phyloP scores from a whole-genome alignment of 148 eudicot species.

The Rhododendron mucronatum region DNA sequence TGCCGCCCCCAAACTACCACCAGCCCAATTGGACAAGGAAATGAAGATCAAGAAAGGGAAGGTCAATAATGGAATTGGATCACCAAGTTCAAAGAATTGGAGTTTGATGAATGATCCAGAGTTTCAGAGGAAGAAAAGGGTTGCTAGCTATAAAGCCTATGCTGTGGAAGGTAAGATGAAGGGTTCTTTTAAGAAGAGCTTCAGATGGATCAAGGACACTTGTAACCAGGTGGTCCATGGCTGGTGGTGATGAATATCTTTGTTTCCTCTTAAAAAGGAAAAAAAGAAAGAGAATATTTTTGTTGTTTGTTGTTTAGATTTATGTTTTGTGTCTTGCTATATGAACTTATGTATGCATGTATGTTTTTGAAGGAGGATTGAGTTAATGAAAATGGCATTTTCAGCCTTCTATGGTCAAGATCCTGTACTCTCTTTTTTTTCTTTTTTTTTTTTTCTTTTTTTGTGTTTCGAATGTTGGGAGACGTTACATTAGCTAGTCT shows the following conservation, averaged over 20 bases:
- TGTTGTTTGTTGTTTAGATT: neutral
- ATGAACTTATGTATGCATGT: neutral
- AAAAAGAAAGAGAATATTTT: neutral
- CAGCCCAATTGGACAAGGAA: slow-evolving; percentile 9
- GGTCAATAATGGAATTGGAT: neutral
- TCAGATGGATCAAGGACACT: slow-evolving; percentile 38
- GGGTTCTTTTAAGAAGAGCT: slow-evolving; percentile 38
- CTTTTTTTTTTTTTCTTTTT: too few species aligned
- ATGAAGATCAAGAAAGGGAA: slow-evolving; percentile 29
- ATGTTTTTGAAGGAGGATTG: neutral
- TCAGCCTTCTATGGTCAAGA: neutral
- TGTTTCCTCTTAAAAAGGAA: neutral
- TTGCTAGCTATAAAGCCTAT: slow-evolving; percentile 36
- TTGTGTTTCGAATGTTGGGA: too few species aligned
- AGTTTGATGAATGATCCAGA: slow-evolving; percentile 30
- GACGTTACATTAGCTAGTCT: too few species aligned
- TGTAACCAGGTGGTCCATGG: slow-evolving; percentile 39
- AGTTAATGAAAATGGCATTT: neutral
- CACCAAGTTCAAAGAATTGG: slow-evolving; percentile 26
- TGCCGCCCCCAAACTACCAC: slow-evolving; percentile 3
- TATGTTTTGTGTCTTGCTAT: neutral
- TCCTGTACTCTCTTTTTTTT: neutral
- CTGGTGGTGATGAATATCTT: slow-evolving; percentile 20
- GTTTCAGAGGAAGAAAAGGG: slow-evolving; percentile 42
- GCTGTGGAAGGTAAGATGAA: slow-evolving; percentile 40